Evolutionary conservation across 2,329 filamentous ascomycete genomes (phyloP), one percentile per base, ranked within the genome.

Genomic region (Acrodontium crateriforme): DNA sequence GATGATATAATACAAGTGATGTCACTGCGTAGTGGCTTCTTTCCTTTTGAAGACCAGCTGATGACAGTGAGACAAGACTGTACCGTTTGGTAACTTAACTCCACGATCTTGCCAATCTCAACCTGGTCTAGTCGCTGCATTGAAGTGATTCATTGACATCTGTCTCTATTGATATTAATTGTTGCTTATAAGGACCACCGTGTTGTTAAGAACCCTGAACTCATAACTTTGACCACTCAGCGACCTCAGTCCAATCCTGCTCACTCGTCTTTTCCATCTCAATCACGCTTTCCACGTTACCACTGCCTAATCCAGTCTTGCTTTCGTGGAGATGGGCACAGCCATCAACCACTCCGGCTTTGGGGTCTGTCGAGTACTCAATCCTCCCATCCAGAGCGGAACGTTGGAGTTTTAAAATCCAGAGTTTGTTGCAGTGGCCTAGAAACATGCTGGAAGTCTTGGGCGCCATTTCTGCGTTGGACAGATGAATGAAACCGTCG

Each of bases 391-490:
- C 37, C 10, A 47, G 31, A 24, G 37, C 37, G 16, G 36, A 27
- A 2, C 37, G 29, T 6, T 39, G 33, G 9, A 47, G 21, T 24
- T 45, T 44, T 22, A 49, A 29, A 1, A 49, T 21, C 39, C 40
- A 46, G 8, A 49, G 28, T 11, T 28, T 41, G 5, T 16, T 22
- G 19, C 31, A 22, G 3, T 28, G 16, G 22, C 27, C 16, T 37
- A 50, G 49, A 38, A 49, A 49, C 6, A 44, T 35, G 17, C 38
- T 36, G 3, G 44, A 41, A 6, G 46, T 50, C 7, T 36, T 30
- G 9, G 43, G 44, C n/a, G 39, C 45, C 26, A 48, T 45, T 13
- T 29, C 18, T 9, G 45, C 41, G 9, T 41, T 45, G 23, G 44
- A 42, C 6, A 43, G 35, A 27, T 46, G 44, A 24, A 41, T 44